These are phyloP conservation scores for Diplodia intermedia DNA, from an alignment of 2,329 filamentous ascomycete genomes.

Conservation along the genomic window DNA sequence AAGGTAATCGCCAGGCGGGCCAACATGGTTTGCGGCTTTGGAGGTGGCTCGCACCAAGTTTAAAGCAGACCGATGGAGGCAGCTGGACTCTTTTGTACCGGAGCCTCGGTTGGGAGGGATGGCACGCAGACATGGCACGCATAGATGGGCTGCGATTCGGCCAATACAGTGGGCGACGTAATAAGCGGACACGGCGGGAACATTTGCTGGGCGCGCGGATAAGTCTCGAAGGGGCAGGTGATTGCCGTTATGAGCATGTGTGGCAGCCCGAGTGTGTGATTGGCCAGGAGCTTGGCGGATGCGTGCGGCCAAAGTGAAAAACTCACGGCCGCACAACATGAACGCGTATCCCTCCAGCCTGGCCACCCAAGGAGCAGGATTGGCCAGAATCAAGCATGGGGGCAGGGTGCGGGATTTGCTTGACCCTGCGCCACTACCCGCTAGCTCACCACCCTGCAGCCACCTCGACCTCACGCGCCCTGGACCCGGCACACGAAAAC, in stretches of 20 bases:
- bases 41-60: neutral
- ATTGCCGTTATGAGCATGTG: constrained; percentile 13
- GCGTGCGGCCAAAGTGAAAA: neutral
- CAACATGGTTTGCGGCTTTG: constrained; percentile 2
- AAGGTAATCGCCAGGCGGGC: neutral
- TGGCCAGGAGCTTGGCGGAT: constrained; percentile 8
- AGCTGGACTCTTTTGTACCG: constrained; percentile 2
- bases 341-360: neutral
- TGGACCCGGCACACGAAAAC: neutral
- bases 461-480: neutral
- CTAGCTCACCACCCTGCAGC: neutral
- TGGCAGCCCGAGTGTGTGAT: neutral
- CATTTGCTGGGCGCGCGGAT: neutral
- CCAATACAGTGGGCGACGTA: neutral
- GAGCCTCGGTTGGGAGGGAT: neutral
- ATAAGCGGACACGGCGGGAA: constrained; percentile 18
- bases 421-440: constrained; percentile 5
- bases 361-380: neutral
- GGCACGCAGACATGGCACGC: neutral
- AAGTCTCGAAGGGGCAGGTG: constrained; percentile 15
- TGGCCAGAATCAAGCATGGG: constrained; percentile 15
- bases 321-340: neutral
- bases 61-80: neutral
- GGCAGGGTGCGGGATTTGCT: neutral
- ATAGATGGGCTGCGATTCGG: neutral